These are phyloP conservation scores for Heliamphora exappendiculata DNA, from an alignment of 148 eudicot species.

Conservation along the genomic window DNA sequence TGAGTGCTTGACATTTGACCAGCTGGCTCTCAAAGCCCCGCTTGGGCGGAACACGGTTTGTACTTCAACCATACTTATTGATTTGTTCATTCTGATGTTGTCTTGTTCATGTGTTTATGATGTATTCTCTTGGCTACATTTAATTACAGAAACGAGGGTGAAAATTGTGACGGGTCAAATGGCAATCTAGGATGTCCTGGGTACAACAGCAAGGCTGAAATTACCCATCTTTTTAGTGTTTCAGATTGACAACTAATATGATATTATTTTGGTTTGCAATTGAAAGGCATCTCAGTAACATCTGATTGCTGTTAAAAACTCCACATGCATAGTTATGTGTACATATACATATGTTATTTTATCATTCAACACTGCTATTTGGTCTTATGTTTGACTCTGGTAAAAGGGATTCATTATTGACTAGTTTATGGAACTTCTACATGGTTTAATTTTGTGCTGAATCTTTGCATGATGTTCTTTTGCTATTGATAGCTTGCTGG, in stretches of 20 bases:
- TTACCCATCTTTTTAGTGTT: background rate
- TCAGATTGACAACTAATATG: background rate
- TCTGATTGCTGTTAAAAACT: background rate
- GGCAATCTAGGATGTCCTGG: background rate
- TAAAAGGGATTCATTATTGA: background rate
- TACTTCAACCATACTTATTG: background rate
- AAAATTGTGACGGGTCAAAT: background rate
- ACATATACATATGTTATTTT: background rate
- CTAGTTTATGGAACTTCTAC: background rate
- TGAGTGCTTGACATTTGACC: constrained; percentile 52
- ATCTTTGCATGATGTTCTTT: background rate
- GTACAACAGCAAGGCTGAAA: background rate
- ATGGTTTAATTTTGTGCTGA: background rate
- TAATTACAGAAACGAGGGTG: background rate
- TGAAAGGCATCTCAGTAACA: background rate
- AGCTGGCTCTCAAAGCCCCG: constrained; percentile 56
- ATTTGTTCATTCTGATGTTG: background rate
- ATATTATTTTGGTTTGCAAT: background rate
- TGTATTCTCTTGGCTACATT: background rate
- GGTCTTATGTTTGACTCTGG: background rate
- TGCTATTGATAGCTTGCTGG: too few species aligned
- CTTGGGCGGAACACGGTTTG: constrained; percentile 62
- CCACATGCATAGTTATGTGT: too few species aligned
- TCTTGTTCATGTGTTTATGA: background rate
- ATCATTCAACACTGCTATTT: background rate